Base-by-base conservation (phyloP, 805 yeast genomes). In the Tetrapisispora arboricola region DNA sequence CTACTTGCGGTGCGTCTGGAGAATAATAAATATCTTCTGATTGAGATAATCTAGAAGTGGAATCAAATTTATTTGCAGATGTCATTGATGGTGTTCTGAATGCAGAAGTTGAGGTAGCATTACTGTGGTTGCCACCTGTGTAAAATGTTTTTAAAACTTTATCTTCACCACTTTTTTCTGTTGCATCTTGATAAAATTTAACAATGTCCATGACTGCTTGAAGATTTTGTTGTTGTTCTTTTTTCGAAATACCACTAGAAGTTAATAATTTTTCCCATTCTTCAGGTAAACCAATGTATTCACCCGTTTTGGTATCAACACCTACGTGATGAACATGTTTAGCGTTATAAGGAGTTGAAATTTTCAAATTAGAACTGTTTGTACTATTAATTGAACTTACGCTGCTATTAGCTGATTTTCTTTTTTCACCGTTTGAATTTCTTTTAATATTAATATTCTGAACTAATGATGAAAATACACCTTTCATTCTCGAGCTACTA, bases 291-390 rank as follows among this genome's bases (percentile, higher is more conserved):
- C 96, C 97, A 1, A 92, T 85, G 58, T 82, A 90, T 33, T 84
- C 82, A 11, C 96, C 96, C 17, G 86, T 75, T 47, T 73, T 75
- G 4, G 78, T 71, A 60, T 90, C 96, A 38, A 84, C 80, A 19
- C 95, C 96, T 9, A 92, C 97, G 55, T 92, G 97, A 15, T 92
- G 86, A 27, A 86, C 81, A 55, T 88, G 95, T 55, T 84, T 80
- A 15, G 92, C 82, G 54, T 85, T 86, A 60, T 81, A 86, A 0
- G 98, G 98, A 0, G 86, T 80, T n/a, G 95, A 84, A 38, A 90
- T 92, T 49, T 77, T 77, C 30, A 71, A 51, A 25, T 17, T 34
- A 22, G 17, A 8, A 24, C 29, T 24, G 12, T 30, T 25, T 16
- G 29, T 25, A 24, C 37, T 34, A 16, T 34, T 34, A 9, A 34